Conservation (phyloP, 164 flowering plant genomes). For the Liriodendron chinense region DNA sequence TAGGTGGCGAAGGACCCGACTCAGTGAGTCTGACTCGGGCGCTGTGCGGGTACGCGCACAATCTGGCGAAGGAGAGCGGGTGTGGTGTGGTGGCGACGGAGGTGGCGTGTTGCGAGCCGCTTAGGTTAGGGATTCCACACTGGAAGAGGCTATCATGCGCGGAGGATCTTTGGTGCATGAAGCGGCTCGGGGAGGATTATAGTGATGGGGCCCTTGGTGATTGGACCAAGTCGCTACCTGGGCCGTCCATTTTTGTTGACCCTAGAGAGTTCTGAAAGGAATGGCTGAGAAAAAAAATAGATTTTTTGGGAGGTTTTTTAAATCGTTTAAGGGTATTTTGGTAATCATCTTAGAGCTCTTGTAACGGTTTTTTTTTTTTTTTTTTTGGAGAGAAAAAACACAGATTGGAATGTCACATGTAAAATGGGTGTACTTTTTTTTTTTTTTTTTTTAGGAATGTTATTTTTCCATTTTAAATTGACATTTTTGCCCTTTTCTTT, state of each 20-base stretch:
- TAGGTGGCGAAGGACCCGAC: constrained; percentile 78
- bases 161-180: constrained; percentile 94
- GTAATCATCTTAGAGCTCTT: not conserved
- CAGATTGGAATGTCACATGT: not conserved
- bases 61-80: constrained; percentile 61
- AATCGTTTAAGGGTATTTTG: not conserved
- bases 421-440: not conserved
- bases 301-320: not conserved
- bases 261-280: constrained; percentile 65
- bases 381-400: not conserved
- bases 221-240: constrained; percentile 90
- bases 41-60: constrained; percentile 76
- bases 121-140: constrained; percentile 69
- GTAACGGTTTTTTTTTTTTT: not conserved
- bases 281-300: not conserved
- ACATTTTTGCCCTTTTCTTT: no score
- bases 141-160: constrained; percentile 80
- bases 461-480: no score
- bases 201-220: constrained; percentile 87
- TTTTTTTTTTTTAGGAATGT: not conserved
- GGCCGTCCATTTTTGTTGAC: constrained; percentile 83
- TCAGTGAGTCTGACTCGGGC: constrained; percentile 38
- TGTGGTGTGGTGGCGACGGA: constrained; percentile 87
- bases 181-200: constrained; percentile 74
- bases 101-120: constrained; percentile 69